These are phyloP conservation scores for Kalaharituber pfeilii DNA, from an alignment of 2,329 filamentous ascomycete genomes.

Conservation along the genomic window DNA sequence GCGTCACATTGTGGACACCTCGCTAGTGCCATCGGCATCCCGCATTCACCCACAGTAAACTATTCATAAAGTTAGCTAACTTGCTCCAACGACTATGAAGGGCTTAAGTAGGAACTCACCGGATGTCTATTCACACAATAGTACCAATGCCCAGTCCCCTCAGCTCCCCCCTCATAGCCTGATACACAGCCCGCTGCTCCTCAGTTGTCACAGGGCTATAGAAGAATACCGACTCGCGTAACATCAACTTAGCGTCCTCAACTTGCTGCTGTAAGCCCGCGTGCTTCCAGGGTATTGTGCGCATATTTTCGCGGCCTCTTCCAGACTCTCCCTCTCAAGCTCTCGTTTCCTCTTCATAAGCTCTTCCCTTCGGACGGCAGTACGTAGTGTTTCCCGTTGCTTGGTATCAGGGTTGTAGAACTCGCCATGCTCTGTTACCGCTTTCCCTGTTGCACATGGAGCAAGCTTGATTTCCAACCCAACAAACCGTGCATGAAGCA, in stretches of 20 bases:
- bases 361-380: neutral
- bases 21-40: constrained; percentile 45
- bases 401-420: no score
- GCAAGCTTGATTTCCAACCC: neutral
- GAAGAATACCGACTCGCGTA: constrained; percentile 24
- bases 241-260: neutral
- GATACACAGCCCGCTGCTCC: constrained; percentile 36
- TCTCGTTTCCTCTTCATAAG: neutral
- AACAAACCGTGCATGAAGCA: neutral
- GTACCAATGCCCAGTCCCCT: constrained; percentile 44
- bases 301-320: neutral
- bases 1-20: constrained; percentile 46
- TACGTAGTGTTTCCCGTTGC: neutral
- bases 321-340: neutral
- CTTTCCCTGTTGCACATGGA: neutral
- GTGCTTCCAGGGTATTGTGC: neutral
- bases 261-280: neutral
- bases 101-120: constrained; percentile 6
- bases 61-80: neutral
- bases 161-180: constrained; percentile 37
- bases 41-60: constrained; percentile 49
- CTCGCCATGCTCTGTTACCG: neutral
- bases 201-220: constrained; percentile 34
- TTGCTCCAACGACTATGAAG: neutral
- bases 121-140: constrained; percentile 40